phyloP scores from a whole-genome alignment of 805 yeast species.

The Ogataea trehaloabstinens region DNA sequence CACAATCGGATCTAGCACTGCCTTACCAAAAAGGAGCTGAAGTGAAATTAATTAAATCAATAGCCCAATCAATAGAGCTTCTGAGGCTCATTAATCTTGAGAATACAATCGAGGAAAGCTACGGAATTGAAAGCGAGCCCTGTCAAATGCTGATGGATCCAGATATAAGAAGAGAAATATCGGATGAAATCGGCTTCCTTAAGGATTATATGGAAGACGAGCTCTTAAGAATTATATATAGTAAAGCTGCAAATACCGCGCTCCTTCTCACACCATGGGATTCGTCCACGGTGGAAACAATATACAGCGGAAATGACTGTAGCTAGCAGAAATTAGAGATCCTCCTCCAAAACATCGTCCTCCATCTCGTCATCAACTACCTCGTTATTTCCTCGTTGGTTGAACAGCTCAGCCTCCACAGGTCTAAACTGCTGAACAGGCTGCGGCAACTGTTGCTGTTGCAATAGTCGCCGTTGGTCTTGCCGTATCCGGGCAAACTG shows the following conservation, averaged over 20 bases:
- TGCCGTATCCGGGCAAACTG: slow-evolving; percentile 8
- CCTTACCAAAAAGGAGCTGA: neutral
- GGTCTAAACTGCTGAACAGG: slow-evolving; percentile 7
- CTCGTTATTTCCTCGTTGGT: slow-evolving; percentile 14
- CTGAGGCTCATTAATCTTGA: slow-evolving; percentile 19
- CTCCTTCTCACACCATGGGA: neutral
- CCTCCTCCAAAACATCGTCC: slow-evolving; percentile 33
- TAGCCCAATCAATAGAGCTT: slow-evolving; percentile 14
- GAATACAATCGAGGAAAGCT: slow-evolving; percentile 15
- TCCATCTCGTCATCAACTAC: slow-evolving; percentile 45
- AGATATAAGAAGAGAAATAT: slow-evolving; percentile 12
- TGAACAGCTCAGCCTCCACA: slow-evolving; percentile 24
- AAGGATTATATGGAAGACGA: slow-evolving; percentile 10
- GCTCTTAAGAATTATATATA: slow-evolving; percentile 5
- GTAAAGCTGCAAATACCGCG: slow-evolving; percentile 1
- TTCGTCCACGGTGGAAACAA: slow-evolving; percentile 3
- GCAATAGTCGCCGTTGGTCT: slow-evolving; percentile 7
- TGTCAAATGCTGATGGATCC: slow-evolving; percentile 19
- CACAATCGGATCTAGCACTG: slow-evolving; percentile 3
- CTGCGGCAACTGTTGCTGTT: slow-evolving; percentile 4
- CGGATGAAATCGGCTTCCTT: slow-evolving; percentile 11
- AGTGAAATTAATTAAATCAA: slow-evolving; percentile 5
- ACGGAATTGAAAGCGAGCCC: slow-evolving; percentile 19
- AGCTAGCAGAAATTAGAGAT: slow-evolving; percentile 12
- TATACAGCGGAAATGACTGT: slow-evolving; percentile 4